Percentiles rank a stretch among this genome's conserved stretches.
These are phyloP conservation scores for Phytophthora lateralis DNA, from an alignment of 352 stramenopile species.

Conservation along the genomic window DNA sequence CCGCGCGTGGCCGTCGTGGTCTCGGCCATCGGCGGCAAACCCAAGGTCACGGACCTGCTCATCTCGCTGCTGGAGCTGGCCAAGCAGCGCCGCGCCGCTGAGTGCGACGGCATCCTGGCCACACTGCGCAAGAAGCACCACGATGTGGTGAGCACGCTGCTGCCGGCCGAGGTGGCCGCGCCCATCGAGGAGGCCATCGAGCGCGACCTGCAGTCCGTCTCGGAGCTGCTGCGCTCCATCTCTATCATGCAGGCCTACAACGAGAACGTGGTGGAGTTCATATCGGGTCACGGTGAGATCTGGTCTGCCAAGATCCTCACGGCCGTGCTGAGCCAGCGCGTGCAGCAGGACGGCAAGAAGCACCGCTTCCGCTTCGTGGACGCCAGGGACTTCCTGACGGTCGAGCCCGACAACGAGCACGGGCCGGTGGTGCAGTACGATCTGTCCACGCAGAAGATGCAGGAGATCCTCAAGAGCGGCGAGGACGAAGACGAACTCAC, in stretches of 20 bases:
- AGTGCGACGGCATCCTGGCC: slow-evolving; percentile 74
- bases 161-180: slow-evolving; percentile 52
- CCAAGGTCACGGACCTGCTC: slow-evolving; percentile 96
- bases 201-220: slow-evolving; percentile 69
- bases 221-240: slow-evolving; percentile 85
- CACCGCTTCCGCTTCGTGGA: slow-evolving; percentile 92
- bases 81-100: slow-evolving; percentile 77
- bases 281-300: slow-evolving; percentile 96
- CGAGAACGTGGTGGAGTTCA: slow-evolving; percentile 89
- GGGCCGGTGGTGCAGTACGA: slow-evolving; percentile 82
- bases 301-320: slow-evolving; percentile 95
- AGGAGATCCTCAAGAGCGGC: slow-evolving; percentile 50
- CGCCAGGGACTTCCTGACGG: slow-evolving; percentile 88
- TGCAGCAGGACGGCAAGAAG: slow-evolving; percentile 49
- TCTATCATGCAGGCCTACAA: slow-evolving; percentile 90
- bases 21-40: slow-evolving; percentile 96
- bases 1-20: slow-evolving; percentile 89
- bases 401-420: slow-evolving; percentile 82
- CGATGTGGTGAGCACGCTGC: slow-evolving; percentile 65
- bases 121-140: slow-evolving; percentile 83
- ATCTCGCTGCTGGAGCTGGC: slow-evolving; percentile 90
- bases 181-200: slow-evolving; percentile 68
- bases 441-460: slow-evolving; percentile 67
- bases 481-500: slow-evolving; percentile 47
- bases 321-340: slow-evolving; percentile 63